These are phyloP conservation scores for Fusarium sp. DNA, from an alignment of 2,329 filamentous ascomycete genomes.

Conservation along the genomic window DNA sequence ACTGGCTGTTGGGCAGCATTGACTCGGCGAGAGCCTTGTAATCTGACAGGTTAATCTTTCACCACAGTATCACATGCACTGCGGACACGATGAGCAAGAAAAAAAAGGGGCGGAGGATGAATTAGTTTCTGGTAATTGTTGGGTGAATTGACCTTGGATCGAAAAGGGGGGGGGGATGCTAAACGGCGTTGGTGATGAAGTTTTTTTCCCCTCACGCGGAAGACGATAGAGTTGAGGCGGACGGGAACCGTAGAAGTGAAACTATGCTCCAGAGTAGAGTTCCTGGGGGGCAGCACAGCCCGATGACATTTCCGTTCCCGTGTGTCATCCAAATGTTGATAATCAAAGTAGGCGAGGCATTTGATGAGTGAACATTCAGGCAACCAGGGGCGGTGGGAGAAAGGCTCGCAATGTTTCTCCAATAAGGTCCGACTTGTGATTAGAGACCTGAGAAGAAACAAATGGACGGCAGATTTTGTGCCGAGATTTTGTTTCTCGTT, in stretches of 20 bases:
- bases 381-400: not conserved
- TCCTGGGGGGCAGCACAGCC: not conserved
- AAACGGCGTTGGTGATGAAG: conserved; percentile 28
- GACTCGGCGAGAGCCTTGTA: not conserved
- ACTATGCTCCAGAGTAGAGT: not conserved
- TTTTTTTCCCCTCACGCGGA: conserved; percentile 18
- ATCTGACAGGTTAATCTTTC: not conserved
- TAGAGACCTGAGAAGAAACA: not conserved
- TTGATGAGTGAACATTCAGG: not conserved
- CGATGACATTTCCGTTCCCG: not conserved
- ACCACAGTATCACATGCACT: not conserved
- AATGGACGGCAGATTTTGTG: not conserved
- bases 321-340: not conserved
- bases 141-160: not conserved
- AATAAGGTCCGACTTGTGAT: not conserved
- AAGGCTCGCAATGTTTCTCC: not conserved
- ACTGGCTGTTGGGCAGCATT: not conserved
- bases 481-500: not conserved
- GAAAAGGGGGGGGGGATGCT: not conserved
- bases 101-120: not conserved
- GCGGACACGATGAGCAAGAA: not conserved
- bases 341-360: conserved; percentile 13
- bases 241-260: conserved; percentile 1
- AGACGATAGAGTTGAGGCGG: not conserved
- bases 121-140: not conserved